Percentiles rank a stretch among this genome's conserved stretches.
These are phyloP conservation scores for Russula lepida DNA, from an alignment of 768 basidiomycete genomes.

Conservation along the genomic window DNA sequence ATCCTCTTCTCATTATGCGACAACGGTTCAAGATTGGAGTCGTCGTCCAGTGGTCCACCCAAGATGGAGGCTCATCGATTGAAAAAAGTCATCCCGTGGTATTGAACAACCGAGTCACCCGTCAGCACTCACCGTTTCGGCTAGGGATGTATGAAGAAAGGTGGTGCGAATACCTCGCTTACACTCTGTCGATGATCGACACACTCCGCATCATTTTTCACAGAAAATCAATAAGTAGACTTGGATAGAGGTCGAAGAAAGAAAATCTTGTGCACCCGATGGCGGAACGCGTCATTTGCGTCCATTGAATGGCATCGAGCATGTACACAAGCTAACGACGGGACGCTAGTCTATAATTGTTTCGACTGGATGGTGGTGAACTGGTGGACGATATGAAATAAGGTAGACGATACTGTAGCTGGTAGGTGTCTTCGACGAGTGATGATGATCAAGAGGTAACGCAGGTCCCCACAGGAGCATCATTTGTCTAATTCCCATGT, in stretches of 20 bases:
- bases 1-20: too few species aligned
- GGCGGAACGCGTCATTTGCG: constrained; percentile 58
- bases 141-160: neutral
- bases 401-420: constrained; percentile 16
- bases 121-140: neutral
- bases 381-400: constrained; percentile 49
- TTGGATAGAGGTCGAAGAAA: constrained; percentile 82
- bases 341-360: constrained; percentile 42
- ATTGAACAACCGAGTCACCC: neutral
- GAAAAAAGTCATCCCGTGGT: too few species aligned
- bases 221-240: constrained; percentile 93
- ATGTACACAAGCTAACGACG: constrained; percentile 28
- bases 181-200: constrained; percentile 66
- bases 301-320: constrained; percentile 29
- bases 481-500: neutral
- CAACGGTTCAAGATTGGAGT: too few species aligned
- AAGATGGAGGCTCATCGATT: too few species aligned
- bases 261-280: constrained; percentile 93
- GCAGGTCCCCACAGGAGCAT: constrained; percentile 1
- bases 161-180: constrained; percentile 44
- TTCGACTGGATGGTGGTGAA: constrained; percentile 60
- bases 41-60: too few species aligned
- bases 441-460: constrained; percentile 22
- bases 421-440: constrained; percentile 17
- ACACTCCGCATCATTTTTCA: constrained; percentile 86